Base-by-base conservation (phyloP, 768 basidiomycete genomes). In the Rhodocollybia butyracea region DNA sequence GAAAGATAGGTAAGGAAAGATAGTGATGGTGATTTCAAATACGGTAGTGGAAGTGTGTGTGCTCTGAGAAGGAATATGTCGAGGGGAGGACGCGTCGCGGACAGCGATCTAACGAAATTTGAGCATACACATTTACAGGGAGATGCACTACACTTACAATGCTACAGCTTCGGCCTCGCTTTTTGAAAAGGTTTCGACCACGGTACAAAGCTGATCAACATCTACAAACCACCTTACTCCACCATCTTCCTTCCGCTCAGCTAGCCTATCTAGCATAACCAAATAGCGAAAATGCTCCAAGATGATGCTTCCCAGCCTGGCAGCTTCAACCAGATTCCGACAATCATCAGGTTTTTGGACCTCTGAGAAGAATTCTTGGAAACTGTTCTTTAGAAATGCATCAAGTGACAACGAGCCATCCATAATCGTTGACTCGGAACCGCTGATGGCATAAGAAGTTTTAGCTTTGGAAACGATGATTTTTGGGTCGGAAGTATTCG, bases 151-250 rank as follows among this genome's bases (percentile, higher is more conserved):
- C 5, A 73, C 82, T 47, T 65, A 88, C 87, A 69, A 76, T 24
- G 82, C 78, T 13, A 86, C 70, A 0, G 67, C 71, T 42, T 74
- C 67, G 1, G 82, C 82, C 67, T 89, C 88, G 12, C 63, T 72
- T 58, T 68, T 73, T 1, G 85, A 79, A 55, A 88, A 70, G 8
- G 62, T 66, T 58, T 81, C 79, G 2, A 83, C 65, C 31, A 73
- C 71, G 24, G 76, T 71, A 54, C 76, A 77, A 19, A 88, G 68
- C 30, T 76, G 67, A 60, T 86, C 84, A 5, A 85, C 70, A 57
- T 85, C 85, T 52, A 76, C 81, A 65, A 92, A 91, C 91, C 91
- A 92, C 51, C 82, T 76, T 38, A 87, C 76, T 1, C 89, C 88
- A 34, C 77, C 79, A 45, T 81, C 80, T 26, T 83, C 81, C 56